Base-by-base conservation (phyloP, 2,329 filamentous ascomycete species). In the Leptodontidium sp. region DNA sequence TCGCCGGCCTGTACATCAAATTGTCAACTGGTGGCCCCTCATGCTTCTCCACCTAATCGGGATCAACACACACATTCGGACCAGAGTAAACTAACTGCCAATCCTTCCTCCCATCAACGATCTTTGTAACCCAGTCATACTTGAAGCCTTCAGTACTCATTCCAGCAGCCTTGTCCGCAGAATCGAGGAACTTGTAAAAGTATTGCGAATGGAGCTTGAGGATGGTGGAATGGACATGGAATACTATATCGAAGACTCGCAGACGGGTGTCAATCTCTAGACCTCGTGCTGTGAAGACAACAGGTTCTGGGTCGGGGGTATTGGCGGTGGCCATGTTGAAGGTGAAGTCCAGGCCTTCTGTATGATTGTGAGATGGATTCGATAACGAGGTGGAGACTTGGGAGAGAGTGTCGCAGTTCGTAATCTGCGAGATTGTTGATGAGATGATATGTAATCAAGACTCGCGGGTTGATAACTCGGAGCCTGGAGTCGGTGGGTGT, bases 171-270 rank as follows among this genome's bases (percentile, higher is more conserved):
- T 72, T 71, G 21, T 71, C 68, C 6, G 68, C 53, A 14, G 68
- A 71, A 29, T 68, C 64, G 7, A 73, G 57, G 11, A 68, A 73
- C 2, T 40, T 69, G 12, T 40, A 26, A 40, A 73, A 70, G 53
- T 66, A 73, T 0, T 45, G 40, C 0, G 69, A 73, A 15, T 71
- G 59, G 1, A 66, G 29, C 17, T 61, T 69, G 4, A 73, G 21
- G 8, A 72, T 58, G 2, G 8, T 24, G 5, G 69, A 71, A 35
- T 69, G 67, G 6, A 69, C 62, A 2, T 66, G 61, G 9, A 66
- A 66, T 7, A 64, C 62, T 24, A 26, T 53, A 1, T 17, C 43
- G 49, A 70, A 68, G 15, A 68, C 61, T 5, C 17, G 43, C 0
- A 72, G 35, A 45, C 67, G 65, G 14, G 38, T 61, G n/a, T 71